A percentile compares a stretch with the other conserved stretches of the same genome.
These are phyloP conservation scores for Pestalotiopsis fici DNA, from an alignment of 2,329 filamentous ascomycete species.

Conservation along the genomic window DNA sequence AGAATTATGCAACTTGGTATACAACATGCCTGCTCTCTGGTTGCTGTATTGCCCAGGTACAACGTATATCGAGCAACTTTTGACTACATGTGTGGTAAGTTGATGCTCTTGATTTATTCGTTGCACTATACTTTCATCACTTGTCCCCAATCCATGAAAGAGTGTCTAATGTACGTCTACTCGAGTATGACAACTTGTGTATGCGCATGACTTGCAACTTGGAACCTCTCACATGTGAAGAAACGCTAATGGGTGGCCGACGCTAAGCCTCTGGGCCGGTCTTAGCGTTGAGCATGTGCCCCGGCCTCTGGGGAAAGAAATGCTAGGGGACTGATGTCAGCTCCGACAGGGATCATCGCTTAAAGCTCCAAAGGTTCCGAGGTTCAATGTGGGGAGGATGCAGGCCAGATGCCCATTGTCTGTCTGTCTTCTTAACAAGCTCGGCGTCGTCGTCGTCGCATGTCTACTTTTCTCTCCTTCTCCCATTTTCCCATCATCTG, in stretches of 20 bases:
- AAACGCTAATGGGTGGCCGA: background rate
- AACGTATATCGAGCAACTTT: too few relatives aligned
- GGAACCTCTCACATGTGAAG: background rate
- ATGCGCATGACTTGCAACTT: background rate
- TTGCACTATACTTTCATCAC: too few relatives aligned
- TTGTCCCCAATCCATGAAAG: too few relatives aligned
- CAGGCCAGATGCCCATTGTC: background rate
- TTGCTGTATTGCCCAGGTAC: too few relatives aligned
- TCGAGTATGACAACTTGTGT: background rate
- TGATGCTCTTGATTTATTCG: too few relatives aligned
- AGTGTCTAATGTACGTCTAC: background rate
- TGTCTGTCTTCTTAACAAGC: background rate
- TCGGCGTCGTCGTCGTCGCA: background rate
- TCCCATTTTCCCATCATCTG: background rate
- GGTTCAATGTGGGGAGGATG: constrained; percentile 5
- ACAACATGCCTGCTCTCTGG: too few relatives aligned
- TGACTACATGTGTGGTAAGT: too few relatives aligned
- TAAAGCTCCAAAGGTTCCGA: constrained; percentile 7
- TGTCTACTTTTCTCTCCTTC: background rate
- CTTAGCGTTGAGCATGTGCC: background rate
- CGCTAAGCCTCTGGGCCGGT: background rate
- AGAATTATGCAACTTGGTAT: too few relatives aligned
- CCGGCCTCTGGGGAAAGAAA: background rate
- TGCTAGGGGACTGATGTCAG: constrained; percentile 7
- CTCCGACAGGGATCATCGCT: constrained; percentile 1